phyloP scores from a whole-genome alignment of 2,329 filamentous ascomycete species.

The Xylaria sp. region DNA sequence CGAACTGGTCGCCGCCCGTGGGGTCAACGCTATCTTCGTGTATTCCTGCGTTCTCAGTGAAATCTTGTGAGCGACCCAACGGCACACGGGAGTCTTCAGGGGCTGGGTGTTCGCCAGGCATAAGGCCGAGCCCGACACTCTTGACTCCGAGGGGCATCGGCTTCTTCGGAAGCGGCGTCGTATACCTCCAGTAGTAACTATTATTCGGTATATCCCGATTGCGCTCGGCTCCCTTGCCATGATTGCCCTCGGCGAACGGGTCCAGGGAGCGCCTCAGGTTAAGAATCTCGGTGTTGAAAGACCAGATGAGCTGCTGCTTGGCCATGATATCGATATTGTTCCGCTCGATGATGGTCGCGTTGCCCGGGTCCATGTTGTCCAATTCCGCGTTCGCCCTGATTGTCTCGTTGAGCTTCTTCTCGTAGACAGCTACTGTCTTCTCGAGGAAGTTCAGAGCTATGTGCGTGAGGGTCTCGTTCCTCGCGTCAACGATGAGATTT shows the following conservation, averaged over 20 bases:
- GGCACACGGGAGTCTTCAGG: conserved; percentile 37
- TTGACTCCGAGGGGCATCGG: conserved; percentile 36
- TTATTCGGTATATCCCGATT: conserved; percentile 22
- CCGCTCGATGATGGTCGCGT: conserved; percentile 28
- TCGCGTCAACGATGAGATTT: not conserved
- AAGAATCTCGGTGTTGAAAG: conserved; percentile 37
- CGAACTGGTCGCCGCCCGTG: not conserved
- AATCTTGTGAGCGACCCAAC: conserved; percentile 32
- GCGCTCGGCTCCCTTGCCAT: conserved; percentile 26
- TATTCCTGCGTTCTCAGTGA: conserved; percentile 15
- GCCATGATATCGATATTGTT: conserved; percentile 45
- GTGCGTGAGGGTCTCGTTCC: not conserved
- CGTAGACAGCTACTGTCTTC: conserved; percentile 19
- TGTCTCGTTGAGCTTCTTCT: conserved; percentile 5
- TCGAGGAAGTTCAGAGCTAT: conserved; percentile 18
- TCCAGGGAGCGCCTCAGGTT: conserved; percentile 27
- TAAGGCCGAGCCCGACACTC: conserved; percentile 32
- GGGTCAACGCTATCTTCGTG: not conserved
- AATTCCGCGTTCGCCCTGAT: conserved; percentile 32
- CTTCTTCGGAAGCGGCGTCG: conserved; percentile 23
- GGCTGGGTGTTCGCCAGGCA: conserved; percentile 40
- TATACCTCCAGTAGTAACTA: conserved; percentile 27
- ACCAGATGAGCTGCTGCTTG: conserved; percentile 40
- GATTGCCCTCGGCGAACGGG: conserved; percentile 2
- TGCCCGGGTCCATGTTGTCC: conserved; percentile 39